Evolutionary conservation across 2,329 filamentous ascomycete genomes (phyloP).

Genomic region (Fusarium duplospermum): DNA sequence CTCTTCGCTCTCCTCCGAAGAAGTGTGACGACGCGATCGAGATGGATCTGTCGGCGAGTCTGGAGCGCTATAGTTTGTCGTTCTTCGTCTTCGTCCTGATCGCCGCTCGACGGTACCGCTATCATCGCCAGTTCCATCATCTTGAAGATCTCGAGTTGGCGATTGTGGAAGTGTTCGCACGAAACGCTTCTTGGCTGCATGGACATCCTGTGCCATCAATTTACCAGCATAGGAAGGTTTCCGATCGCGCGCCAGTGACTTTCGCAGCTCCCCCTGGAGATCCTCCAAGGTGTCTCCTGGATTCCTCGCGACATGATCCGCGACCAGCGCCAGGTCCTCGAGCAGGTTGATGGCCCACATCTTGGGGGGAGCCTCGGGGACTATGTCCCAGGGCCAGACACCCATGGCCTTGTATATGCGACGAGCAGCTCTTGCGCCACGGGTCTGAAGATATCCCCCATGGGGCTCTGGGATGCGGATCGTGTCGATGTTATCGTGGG

Average conservation of each 20-base stretch:
- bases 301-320: constrained; percentile 44
- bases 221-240: constrained; percentile 46
- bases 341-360: constrained; percentile 46
- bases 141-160: constrained; percentile 31
- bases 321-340: constrained; percentile 44
- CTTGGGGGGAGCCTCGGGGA: constrained; percentile 45
- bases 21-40: constrained; percentile 31
- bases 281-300: constrained; percentile 42
- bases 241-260: constrained; percentile 44
- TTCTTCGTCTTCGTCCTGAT: constrained; percentile 36
- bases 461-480: constrained; percentile 44
- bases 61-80: constrained; percentile 35
- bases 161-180: constrained; percentile 38
- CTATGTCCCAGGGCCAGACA: constrained; percentile 46
- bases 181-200: constrained; percentile 45
- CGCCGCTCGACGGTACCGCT: constrained; percentile 33
- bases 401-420: constrained; percentile 44
- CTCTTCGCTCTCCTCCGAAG: constrained; percentile 41
- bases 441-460: constrained; percentile 39
- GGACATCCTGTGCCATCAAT: constrained; percentile 45
- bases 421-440: constrained; percentile 43
- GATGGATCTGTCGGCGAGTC: constrained; percentile 32
- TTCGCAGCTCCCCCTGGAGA: constrained; percentile 41
- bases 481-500: constrained; percentile 39
- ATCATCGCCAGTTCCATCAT: constrained; percentile 31